phyloP scores from a whole-genome alignment of 495 filamentous ascomycete species.

The Neurospora intermedia region DNA sequence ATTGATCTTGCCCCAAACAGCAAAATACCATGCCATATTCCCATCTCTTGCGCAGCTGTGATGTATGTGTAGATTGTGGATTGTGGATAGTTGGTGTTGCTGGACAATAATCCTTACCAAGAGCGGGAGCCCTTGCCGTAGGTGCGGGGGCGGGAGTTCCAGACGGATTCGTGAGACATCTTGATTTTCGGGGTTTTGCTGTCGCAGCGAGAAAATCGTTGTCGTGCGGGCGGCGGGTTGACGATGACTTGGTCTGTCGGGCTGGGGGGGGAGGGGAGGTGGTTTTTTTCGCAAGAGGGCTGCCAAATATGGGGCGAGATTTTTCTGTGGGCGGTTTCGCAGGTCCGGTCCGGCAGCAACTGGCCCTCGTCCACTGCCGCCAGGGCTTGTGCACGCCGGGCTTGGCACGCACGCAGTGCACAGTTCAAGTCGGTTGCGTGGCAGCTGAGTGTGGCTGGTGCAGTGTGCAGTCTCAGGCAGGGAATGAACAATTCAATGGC shows the following conservation, averaged over 20 bases:
- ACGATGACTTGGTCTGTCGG: constrained; percentile 3
- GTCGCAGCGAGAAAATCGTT: constrained; percentile 5
- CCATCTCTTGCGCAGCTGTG: not conserved
- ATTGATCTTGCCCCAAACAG: not conserved
- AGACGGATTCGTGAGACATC: constrained; percentile 99
- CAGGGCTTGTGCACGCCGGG: not conserved
- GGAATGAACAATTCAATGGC: not conserved
- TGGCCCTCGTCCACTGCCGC: not conserved
- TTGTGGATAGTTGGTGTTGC: not conserved
- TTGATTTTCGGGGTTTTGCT: constrained; percentile 24
- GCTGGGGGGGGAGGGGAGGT: constrained; percentile 1
- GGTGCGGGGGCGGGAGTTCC: constrained; percentile 93
- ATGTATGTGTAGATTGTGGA: not conserved
- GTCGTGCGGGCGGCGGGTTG: constrained; percentile 5
- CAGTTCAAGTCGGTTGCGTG: not conserved
- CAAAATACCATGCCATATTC: not conserved
- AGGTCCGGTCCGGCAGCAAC: not conserved
- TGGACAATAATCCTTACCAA: constrained; percentile 52
- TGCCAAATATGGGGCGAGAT: constrained; percentile 17
- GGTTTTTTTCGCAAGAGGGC: constrained; percentile 8
- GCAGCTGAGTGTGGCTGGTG: not conserved
- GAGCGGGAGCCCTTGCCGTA: constrained; percentile 90
- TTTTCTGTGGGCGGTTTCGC: constrained; percentile 24
- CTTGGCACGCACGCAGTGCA: not conserved
- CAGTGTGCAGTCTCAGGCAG: not conserved